Percentiles rank a stretch among this genome's conserved stretches.
Evolutionary conservation across 345 rosid species (phyloP).

Genomic region (Kandelia obovata): DNA sequence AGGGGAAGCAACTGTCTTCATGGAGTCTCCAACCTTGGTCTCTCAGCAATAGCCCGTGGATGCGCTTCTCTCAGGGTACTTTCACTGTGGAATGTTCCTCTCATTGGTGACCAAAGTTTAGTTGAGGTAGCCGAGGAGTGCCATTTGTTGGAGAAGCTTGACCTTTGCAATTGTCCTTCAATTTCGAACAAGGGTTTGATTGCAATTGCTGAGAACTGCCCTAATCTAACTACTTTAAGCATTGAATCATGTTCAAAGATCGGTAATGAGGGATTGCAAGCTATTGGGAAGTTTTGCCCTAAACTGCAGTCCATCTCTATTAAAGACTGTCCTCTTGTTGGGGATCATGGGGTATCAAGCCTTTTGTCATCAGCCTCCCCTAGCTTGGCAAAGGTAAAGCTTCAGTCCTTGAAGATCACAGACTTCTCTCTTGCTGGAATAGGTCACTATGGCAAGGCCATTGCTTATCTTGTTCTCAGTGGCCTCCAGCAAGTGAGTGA

Average conservation of each 20-base stretch:
- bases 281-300: constrained; percentile 55
- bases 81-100: constrained; percentile 63
- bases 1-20: constrained; percentile 46
- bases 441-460: constrained; percentile 61
- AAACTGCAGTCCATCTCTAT: constrained; percentile 50
- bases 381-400: constrained; percentile 52
- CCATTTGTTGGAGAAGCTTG: constrained; percentile 60
- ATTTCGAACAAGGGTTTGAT: constrained; percentile 60
- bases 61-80: constrained; percentile 63
- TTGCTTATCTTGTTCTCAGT: constrained; percentile 42
- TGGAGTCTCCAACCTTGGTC: constrained; percentile 55
- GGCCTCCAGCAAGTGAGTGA: constrained; percentile 56
- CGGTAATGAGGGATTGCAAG: constrained; percentile 62
- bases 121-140: constrained; percentile 55
- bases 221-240: constrained; percentile 44
- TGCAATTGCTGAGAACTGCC: constrained; percentile 59
- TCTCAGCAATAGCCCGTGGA: constrained; percentile 52
- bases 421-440: constrained; percentile 74
- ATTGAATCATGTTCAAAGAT: constrained; percentile 56
- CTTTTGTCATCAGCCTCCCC: constrained; percentile 50
- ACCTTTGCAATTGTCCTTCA: constrained; percentile 55
- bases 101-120: constrained; percentile 57
- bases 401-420: constrained; percentile 64
- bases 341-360: constrained; percentile 66
- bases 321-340: constrained; percentile 66